Base-by-base conservation (phyloP, 129 eudicot genomes). In the Ambrosia artemisiifolia region DNA sequence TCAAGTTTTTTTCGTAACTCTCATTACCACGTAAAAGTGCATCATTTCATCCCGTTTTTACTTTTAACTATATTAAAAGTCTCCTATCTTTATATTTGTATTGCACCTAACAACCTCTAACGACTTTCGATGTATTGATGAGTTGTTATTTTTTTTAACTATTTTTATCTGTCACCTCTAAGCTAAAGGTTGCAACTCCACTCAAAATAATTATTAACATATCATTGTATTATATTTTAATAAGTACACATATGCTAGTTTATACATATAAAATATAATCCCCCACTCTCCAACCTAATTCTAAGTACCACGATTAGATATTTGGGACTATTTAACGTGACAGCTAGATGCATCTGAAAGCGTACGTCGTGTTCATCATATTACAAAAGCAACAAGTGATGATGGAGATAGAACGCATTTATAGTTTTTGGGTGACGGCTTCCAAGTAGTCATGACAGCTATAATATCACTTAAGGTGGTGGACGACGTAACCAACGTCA, bases 401-500 rank as follows among this genome's bases (percentile, higher is more conserved):
- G 59, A 59, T 18, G 59, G 59, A 32, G 69, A 60, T 63, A 38
- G 34, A 50, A 55, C 49, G 79, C 79, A 74, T 64, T 65, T 40
- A 1, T 35, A 38, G 24, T 7, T 3, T 28, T 65, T 51, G 53
- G 38, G 72, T 19, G 79, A 54, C 79, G 24, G 17, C 9, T 11
- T 19, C 11, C 51, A 40, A 50, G 44, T 8, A 49, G 48, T 74
- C 8, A 28, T 24, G 72, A 75, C 79, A 75, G 5, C 43, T 57
- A 12, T 19, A 8, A 24, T 24, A 50, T 64, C 72, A 33, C 65
- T 65, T 14, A 20, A 38, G 36, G 13, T 53, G 54, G 72, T 75
- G 79, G 65, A 20, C 65, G 56, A 75, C 79, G 79, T 63, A 51
- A 36, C 1, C 43, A 28, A 74, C 79, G 78, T 74, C 71, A 73